phyloP scores from a whole-genome alignment of 768 basidiomycete genomes.

The Naganishia randhawae region DNA sequence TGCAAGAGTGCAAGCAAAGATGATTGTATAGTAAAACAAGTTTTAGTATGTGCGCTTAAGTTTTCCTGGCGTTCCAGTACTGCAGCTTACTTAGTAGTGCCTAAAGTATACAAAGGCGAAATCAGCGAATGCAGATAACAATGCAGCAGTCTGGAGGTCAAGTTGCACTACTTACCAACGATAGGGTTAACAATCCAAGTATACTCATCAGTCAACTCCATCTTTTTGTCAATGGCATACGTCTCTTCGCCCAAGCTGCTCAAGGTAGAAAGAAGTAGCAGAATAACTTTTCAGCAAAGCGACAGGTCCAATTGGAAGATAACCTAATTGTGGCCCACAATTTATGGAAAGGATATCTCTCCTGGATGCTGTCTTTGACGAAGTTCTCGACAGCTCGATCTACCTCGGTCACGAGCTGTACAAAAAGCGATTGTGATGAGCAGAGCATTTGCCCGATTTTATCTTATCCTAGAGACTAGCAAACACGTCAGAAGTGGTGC shows the following conservation, averaged over 20 bases:
- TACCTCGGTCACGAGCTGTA: conserved; percentile 78
- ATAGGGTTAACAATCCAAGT: conserved; percentile 97
- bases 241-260: conserved; percentile 89
- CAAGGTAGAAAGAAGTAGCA: not conserved
- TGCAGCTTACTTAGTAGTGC: conserved; percentile 46
- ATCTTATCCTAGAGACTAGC: too few species aligned
- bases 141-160: not conserved
- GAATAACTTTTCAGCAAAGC: not conserved
- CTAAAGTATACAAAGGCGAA: conserved; percentile 39
- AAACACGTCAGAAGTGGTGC: conserved; percentile 14
- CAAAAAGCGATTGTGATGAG: not conserved
- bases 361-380: conserved; percentile 65
- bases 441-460: too few species aligned
- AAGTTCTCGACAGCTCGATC: conserved; percentile 86
- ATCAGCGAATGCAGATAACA: not conserved
- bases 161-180: conserved; percentile 54
- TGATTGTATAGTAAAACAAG: not conserved
- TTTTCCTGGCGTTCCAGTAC: not conserved
- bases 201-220: conserved; percentile 73
- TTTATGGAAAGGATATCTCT: conserved; percentile 68
- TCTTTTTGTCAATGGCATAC: conserved; percentile 54
- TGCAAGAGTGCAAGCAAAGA: conserved; percentile 19
- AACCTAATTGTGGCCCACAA: conserved; percentile 68
- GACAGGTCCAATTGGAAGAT: too few species aligned
- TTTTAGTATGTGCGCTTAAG: not conserved